A percentile compares a stretch with the other conserved stretches of the same genome.
Conservation (phyloP, 2,329 filamentous ascomycete genomes). For the Cladophialophora carrionii region DNA sequence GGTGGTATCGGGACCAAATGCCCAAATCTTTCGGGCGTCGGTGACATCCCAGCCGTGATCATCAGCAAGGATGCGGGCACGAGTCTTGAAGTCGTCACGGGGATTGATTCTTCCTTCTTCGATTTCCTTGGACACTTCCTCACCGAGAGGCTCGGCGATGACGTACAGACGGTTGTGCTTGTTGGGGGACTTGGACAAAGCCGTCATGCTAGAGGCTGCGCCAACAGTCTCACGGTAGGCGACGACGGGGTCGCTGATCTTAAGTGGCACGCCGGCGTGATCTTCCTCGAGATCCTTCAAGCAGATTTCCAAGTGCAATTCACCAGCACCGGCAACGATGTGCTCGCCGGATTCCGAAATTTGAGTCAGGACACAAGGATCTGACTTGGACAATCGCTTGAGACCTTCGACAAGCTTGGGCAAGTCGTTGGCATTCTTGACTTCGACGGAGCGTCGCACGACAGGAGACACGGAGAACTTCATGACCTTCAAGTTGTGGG, state of each 20-base stretch:
- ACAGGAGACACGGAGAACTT: constrained; percentile 99
- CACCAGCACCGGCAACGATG: constrained; percentile 98
- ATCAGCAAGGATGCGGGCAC: constrained; percentile 93
- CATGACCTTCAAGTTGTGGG: constrained; percentile 99
- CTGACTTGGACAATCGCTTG: constrained; percentile 99
- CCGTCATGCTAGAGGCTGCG: constrained; percentile 85
- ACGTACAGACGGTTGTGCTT: constrained; percentile 99
- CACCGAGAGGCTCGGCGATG: constrained; percentile 82
- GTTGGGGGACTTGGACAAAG: constrained; percentile 99
- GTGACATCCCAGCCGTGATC: constrained; percentile 99
- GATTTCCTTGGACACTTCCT: constrained; percentile 89
- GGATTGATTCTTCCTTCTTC: constrained; percentile 89
- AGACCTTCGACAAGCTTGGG: constrained; percentile 99
- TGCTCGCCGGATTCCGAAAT: constrained; percentile 96
- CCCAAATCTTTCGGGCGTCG: constrained; percentile 99
- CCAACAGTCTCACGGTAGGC: constrained; percentile 96
- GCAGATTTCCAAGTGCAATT: constrained; percentile 99
- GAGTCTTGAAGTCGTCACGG: constrained; percentile 98
- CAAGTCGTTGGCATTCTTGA: constrained; percentile 99
- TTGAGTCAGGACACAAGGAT: constrained; percentile 92
- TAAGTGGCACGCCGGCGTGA: constrained; percentile 97
- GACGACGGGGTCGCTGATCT: constrained; percentile 97
- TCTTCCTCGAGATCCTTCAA: constrained; percentile 99
- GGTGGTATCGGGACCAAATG: constrained; percentile 96
- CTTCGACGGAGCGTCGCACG: constrained; percentile 96